Base-by-base conservation (phyloP, 805 yeast genomes). In the Wickerhamomyces chaumierensis region DNA sequence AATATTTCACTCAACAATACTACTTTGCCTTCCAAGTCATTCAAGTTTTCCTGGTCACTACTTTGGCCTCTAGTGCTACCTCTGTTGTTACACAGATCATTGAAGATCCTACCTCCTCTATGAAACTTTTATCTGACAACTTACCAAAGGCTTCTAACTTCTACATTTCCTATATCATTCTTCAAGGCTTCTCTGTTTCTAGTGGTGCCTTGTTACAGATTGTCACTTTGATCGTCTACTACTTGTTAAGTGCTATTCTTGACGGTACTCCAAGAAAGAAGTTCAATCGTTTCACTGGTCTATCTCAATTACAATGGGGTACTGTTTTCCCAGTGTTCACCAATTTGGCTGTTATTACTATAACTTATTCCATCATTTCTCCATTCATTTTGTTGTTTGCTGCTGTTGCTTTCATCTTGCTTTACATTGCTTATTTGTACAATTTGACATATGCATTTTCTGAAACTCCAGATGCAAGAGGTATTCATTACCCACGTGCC, bases 401-500 rank as follows among this genome's bases (percentile, higher is more conserved):
- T 3, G 65, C 76, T 21, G 71, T 69, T 36, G 82, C 88, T 1
- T 88, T 86, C 60, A 62, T 68, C 36, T 60, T 87, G 42, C 57
- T 86, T 19, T 90, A 80, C 66, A 57, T 88, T 46, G 86, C 94
- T 2, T 85, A 74, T 62, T 58, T 80, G 51, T 80, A 90, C 69
- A 87, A 81, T 59, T 64, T 83, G 48, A 69, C 79, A 20, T 90
- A 84, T 60, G 79, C 82, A 20, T 70, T 65, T 46, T 66, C 69
- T 34, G 86, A 80, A 49, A 65, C 78, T 16, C 66, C 83, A 16
- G 94, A 88, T 52, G 64, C 77, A 16, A 70, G 90, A 53, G 98
- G 98, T 38, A 62, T 69, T 36, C 79, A 81, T 63, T 92, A 87
- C 56, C 92, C 95, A 44, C 74, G 85, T 44, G 96, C 96, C 2